phyloP scores from a whole-genome alignment of 345 rosid genomes.

The Eucalyptus pauciflora region DNA sequence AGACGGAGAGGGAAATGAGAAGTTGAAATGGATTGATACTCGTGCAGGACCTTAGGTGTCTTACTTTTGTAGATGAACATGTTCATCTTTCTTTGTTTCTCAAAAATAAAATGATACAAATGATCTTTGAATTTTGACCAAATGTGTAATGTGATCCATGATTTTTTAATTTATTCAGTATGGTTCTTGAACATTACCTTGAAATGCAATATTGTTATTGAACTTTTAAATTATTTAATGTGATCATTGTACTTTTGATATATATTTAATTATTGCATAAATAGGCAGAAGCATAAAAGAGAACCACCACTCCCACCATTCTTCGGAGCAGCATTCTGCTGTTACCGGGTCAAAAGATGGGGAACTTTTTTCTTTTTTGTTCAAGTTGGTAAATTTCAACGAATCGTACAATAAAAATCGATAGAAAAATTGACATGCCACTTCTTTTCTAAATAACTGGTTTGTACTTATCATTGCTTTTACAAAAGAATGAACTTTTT shows the following conservation, averaged over 20 bases:
- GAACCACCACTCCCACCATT: neutral
- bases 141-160: no score
- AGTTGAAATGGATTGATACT: no score
- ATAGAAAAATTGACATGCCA: neutral
- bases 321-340: neutral
- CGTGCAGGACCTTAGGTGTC: neutral
- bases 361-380: neutral
- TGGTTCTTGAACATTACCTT: no score
- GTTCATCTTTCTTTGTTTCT: no score
- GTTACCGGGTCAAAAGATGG: neutral
- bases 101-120: no score
- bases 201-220: no score
- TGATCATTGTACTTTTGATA: no score
- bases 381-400: neutral
- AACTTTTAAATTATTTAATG: no score
- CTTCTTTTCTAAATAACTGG: neutral
- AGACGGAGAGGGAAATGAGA: neutral
- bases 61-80: no score
- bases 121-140: no score
- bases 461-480: neutral
- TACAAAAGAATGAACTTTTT: neutral
- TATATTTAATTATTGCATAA: neutral
- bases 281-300: neutral
- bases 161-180: no score
- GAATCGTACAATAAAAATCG: neutral